Base-by-base conservation (phyloP, 2,329 filamentous ascomycete species). In the Alternaria consortialis region DNA sequence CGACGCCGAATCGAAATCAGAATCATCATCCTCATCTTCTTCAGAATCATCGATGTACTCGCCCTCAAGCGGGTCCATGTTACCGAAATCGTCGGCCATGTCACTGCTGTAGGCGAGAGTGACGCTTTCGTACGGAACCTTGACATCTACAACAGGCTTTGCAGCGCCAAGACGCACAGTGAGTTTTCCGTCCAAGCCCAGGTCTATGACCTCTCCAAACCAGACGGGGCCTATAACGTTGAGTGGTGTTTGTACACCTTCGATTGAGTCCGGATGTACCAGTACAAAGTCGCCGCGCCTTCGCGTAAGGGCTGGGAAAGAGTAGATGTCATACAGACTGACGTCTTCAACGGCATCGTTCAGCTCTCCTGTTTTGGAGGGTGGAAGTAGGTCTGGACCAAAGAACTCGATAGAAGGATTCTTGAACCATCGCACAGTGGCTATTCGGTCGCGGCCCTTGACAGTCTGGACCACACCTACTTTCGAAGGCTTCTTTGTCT, bases 401-500 rank as follows among this genome's bases (percentile, higher is more conserved):
- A 75, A 69, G 53, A 78, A 77, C 34, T 74, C 70, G 43, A 79
- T 68, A 2, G 63, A 64, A 32, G 74, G 66, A 39, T 73, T 70
- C 29, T 73, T 69, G 66, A 83, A 87, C 87, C 87, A 89, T 37
- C 81, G 80, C 3, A 89, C 80, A 7, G 77, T 79, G 15, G 86
- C 86, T 66, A 88, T 83, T 27, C 86, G 81, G 63, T 87, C 86
- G n/a, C 72, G 77, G 6, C 84, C 80, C 63, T 87, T 82, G 20
- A 88, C 86, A 5, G 77, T 76, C 64, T 89, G 86, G 1, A 88
- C 82, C 1, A 89, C 80, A 25, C 87, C 87, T 2, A 88, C 81
- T 63, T 81, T 84, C 25, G 77, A 72, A 3, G 84, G 84, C 46
- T 79, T 74, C 48, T 78, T 74, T 6, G 80, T 77, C 76, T 78